Percentiles rank a stretch among this genome's conserved stretches.
phyloP scores from a whole-genome alignment of 1,284 basidiomycete genomes.

The Xerocomus nothofagi region DNA sequence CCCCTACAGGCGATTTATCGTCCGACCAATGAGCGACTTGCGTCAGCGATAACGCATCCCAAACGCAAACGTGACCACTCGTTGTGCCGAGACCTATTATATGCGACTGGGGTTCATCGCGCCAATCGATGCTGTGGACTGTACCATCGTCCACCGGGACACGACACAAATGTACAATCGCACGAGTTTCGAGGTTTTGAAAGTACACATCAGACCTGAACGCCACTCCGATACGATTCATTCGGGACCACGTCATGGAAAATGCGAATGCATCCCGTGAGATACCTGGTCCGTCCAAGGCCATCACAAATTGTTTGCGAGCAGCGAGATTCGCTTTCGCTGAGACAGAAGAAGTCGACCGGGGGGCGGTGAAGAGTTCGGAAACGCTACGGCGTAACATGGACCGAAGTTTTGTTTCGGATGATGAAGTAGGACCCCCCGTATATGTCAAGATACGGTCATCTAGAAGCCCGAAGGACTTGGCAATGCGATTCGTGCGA shows the following conservation, averaged over 20 bases:
- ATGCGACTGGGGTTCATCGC: constrained; percentile 30
- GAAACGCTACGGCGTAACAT: constrained; percentile 40
- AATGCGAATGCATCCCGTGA: constrained; percentile 46
- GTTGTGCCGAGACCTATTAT: constrained; percentile 42
- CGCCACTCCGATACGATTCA: constrained; percentile 49
- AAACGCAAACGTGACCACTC: constrained; percentile 40
- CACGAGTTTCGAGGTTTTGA: constrained; percentile 47
- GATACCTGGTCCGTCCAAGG: constrained; percentile 51
- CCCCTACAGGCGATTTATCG: constrained; percentile 38
- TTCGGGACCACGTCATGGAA: constrained; percentile 47
- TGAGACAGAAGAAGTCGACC: constrained; percentile 38
- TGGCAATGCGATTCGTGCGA: constrained; percentile 49
- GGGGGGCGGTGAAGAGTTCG: constrained; percentile 39
- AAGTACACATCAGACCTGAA: constrained; percentile 49
- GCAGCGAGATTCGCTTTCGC: constrained; percentile 43
- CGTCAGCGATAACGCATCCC: constrained; percentile 39
- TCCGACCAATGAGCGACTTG: constrained; percentile 39
- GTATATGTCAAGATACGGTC: constrained; percentile 45
- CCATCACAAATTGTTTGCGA: constrained; percentile 48
- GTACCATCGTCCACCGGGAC: constrained; percentile 28
- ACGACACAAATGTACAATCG: constrained; percentile 44
- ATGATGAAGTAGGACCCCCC: constrained; percentile 31
- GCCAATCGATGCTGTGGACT: constrained; percentile 44
- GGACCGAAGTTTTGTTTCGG: constrained; percentile 36
- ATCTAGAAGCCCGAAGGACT: constrained; percentile 45